Conservation (phyloP, 805 yeast species). For the Candida jianshihensis region DNA sequence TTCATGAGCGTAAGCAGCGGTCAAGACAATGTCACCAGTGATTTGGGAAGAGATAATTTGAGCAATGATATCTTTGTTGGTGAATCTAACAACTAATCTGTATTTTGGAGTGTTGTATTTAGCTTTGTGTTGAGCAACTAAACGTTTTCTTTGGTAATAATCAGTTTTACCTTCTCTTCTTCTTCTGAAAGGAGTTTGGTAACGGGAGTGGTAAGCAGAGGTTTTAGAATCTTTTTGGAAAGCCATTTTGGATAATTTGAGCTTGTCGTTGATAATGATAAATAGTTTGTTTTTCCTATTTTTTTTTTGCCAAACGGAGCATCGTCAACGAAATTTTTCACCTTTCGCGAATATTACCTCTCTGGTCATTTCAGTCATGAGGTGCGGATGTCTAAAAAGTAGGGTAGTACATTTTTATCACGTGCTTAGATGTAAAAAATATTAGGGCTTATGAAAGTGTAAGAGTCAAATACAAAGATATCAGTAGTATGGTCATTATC, state of each 20-base stretch:
- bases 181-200: slow-evolving; percentile 99
- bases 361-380: not conserved
- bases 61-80: slow-evolving; percentile 98
- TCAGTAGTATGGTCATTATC: too few relatives aligned
- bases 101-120: slow-evolving; percentile 99
- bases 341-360: not conserved
- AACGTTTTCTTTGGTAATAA: slow-evolving; percentile 99
- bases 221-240: slow-evolving; percentile 68
- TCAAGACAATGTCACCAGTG: slow-evolving; percentile 91
- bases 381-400: too few relatives aligned
- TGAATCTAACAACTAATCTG: slow-evolving; percentile 99
- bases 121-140: slow-evolving; percentile 99
- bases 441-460: too few relatives aligned
- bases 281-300: not conserved
- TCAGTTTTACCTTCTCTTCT: slow-evolving; percentile 99
- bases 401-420: too few relatives aligned
- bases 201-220: slow-evolving; percentile 97
- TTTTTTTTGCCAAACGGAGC: not conserved
- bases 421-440: too few relatives aligned
- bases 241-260: slow-evolving; percentile 51
- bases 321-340: slow-evolving; percentile 4
- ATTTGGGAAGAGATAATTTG: slow-evolving; percentile 96
- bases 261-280: not conserved
- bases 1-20: slow-evolving; percentile 99
- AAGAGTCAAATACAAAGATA: too few relatives aligned